A percentile compares a stretch with the other conserved stretches of the same genome.
phyloP scores from a whole-genome alignment of 2,329 filamentous ascomycete species.

The Pseudocercospora eumusae region DNA sequence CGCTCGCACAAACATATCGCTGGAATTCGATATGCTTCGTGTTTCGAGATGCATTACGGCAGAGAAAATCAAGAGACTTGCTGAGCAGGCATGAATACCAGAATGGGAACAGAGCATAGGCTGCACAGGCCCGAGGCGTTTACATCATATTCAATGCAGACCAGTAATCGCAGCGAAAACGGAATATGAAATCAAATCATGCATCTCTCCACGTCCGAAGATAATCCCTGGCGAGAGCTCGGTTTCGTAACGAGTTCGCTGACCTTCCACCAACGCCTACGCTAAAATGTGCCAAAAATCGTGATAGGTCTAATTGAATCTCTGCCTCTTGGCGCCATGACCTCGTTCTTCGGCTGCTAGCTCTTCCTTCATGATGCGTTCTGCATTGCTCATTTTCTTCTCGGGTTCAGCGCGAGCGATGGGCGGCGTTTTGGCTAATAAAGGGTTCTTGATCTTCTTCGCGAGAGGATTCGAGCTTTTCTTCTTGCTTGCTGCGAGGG shows the following conservation, averaged over 20 bases:
- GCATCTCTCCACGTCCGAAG: neutral
- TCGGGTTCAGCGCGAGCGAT: conserved; percentile 59
- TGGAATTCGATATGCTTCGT: conserved; percentile 9
- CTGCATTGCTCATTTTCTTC: conserved; percentile 85
- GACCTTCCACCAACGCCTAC: conserved; percentile 12
- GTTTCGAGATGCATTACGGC: neutral
- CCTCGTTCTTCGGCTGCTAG: conserved; percentile 38
- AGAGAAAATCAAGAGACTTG: conserved; percentile 5
- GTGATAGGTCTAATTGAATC: conserved; percentile 17
- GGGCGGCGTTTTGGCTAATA: conserved; percentile 67
- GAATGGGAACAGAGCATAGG: conserved; percentile 9
- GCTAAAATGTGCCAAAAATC: conserved; percentile 10
- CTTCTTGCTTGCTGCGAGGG: conserved; percentile 67
- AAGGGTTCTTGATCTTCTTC: too few species aligned
- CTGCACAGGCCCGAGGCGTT: conserved; percentile 2
- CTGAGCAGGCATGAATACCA: conserved; percentile 16
- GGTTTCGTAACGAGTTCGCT: conserved; percentile 5
- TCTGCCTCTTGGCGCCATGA: conserved; percentile 24
- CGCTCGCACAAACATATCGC: neutral
- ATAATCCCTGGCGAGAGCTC: conserved; percentile 3
- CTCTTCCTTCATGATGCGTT: conserved; percentile 77
- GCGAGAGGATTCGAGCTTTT: conserved; percentile 70
- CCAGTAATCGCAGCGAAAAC: conserved; percentile 1
- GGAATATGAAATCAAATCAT: neutral
- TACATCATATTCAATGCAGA: conserved; percentile 10